Base-by-base conservation (phyloP, 2,329 filamentous ascomycete species). In the Fusarium ramigenum region DNA sequence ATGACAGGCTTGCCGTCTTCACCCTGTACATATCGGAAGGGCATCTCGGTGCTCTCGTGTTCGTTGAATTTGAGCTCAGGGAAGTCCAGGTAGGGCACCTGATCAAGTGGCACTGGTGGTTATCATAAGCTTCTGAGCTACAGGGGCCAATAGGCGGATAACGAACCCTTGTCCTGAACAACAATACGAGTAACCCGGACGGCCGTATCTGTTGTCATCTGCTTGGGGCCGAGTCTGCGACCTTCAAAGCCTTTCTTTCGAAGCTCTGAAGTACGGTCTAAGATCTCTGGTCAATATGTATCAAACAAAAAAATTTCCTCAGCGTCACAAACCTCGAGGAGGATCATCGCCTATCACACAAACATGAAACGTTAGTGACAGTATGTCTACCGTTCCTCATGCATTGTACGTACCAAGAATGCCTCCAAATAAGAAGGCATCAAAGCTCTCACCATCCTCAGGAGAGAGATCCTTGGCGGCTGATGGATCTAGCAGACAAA, bases 151-250 rank as follows among this genome's bases (percentile, higher is more conserved):
- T 21, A n/a, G 21, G 19, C 23, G 39, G 47, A 65, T 61, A 56
- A 80, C 88, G 73, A 83, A 97, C 95, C 89, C 85, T 93, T 93
- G 74, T 95, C 90, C 79, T 97, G 93, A 16, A 95, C 91, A 10
- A 98, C 93, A 76, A 97, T 92, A 74, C 96, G 90, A 37, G 96
- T 98, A 49, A 98, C 96, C 75, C 96, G 89, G 57, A 98, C 96
- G 9, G 96, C 96, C 25, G 96, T 99, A 81, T 99, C 96, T 9
- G 96, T 99, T 7, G 96, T 98, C 96, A 99, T 98, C 83, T 99
- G 96, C 77, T 95, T 92, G 12, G 96, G 94, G 1, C 96, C 96
- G 36, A 99, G 87, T 65, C 96, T 89, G 60, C 96, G 91, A 65
- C 96, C 95, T 65, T 92, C 87, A 78, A 97, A 99, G 7, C 96